Evolutionary conservation across 129 eudicot genomes (phyloP).

Genomic region (Helianthus annuus): DNA sequence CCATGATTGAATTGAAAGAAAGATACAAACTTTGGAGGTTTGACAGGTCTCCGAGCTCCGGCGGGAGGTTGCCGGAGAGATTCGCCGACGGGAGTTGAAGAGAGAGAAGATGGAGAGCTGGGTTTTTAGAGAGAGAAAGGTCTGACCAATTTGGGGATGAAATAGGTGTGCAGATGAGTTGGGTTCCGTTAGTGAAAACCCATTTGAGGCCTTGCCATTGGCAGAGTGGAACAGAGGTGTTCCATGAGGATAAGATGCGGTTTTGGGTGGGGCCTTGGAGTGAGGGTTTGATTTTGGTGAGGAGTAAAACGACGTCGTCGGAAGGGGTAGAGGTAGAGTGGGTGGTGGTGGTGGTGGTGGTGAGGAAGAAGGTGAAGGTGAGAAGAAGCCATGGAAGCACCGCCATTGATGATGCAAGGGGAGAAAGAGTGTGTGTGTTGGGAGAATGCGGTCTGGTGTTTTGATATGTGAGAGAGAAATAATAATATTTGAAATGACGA

Average conservation of each 20-base stretch:
- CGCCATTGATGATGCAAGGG: constrained; percentile 31
- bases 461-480: not conserved
- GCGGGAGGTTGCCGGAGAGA: constrained; percentile 58
- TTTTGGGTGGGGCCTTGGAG: constrained; percentile 56
- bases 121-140: constrained; percentile 47
- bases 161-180: constrained; percentile 39
- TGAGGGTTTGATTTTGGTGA: constrained; percentile 56
- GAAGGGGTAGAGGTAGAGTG: constrained; percentile 27
- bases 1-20: constrained; percentile 50
- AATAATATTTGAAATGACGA: not conserved
- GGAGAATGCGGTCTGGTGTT: constrained; percentile 18
- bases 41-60: constrained; percentile 59
- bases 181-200: constrained; percentile 34
- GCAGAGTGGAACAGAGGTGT: constrained; percentile 55
- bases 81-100: constrained; percentile 72
- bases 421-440: constrained; percentile 26
- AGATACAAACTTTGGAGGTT: constrained; percentile 57
- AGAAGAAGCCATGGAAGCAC: constrained; percentile 20
- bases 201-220: constrained; percentile 80
- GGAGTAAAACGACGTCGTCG: constrained; percentile 54
- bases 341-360: not conserved
- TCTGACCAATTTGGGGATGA: constrained; percentile 69
- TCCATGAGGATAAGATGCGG: constrained; percentile 61
- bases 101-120: constrained; percentile 56
- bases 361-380: constrained; percentile 34